Percentiles rank a stretch among this genome's conserved stretches.
phyloP scores from a whole-genome alignment of 2,329 filamentous ascomycete genomes.

The Penicillium griseofulvum region DNA sequence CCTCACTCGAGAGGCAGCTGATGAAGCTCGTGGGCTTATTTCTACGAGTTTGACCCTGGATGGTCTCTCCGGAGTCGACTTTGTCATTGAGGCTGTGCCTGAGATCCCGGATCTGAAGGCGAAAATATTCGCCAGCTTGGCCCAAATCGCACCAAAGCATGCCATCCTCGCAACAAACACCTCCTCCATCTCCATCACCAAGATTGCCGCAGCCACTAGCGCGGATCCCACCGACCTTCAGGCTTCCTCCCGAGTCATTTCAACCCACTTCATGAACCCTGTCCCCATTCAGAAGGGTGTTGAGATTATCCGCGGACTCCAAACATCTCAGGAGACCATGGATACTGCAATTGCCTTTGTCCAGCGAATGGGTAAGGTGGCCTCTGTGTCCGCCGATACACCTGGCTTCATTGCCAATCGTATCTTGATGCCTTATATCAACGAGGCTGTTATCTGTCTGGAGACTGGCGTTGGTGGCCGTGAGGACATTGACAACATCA shows the following conservation, averaged over 20 bases:
- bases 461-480: constrained; percentile 87
- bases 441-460: constrained; percentile 93
- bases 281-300: constrained; percentile 96
- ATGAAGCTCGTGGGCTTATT: constrained; percentile 68
- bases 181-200: constrained; percentile 96
- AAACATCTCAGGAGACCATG: constrained; percentile 80
- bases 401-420: constrained; percentile 95
- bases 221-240: constrained; percentile 74
- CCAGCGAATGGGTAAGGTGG: constrained; percentile 87
- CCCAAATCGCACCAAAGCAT: constrained; percentile 76
- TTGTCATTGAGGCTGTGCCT: constrained; percentile 95
- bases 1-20: constrained; percentile 77
- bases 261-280: constrained; percentile 99
- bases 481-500: constrained; percentile 93
- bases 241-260: constrained; percentile 82
- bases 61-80: constrained; percentile 78
- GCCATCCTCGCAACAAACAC: constrained; percentile 96
- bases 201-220: constrained; percentile 84
- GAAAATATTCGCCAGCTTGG: constrained; percentile 80
- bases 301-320: constrained; percentile 92
- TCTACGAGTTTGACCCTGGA: constrained; percentile 70
- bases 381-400: constrained; percentile 81
- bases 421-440: constrained; percentile 99
- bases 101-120: constrained; percentile 86
- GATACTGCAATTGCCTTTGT: constrained; percentile 82